A percentile compares a stretch with the other conserved stretches of the same genome.
Conservation (phyloP, 352 stramenopile genomes). For the Globisporangium cederbergense region DNA sequence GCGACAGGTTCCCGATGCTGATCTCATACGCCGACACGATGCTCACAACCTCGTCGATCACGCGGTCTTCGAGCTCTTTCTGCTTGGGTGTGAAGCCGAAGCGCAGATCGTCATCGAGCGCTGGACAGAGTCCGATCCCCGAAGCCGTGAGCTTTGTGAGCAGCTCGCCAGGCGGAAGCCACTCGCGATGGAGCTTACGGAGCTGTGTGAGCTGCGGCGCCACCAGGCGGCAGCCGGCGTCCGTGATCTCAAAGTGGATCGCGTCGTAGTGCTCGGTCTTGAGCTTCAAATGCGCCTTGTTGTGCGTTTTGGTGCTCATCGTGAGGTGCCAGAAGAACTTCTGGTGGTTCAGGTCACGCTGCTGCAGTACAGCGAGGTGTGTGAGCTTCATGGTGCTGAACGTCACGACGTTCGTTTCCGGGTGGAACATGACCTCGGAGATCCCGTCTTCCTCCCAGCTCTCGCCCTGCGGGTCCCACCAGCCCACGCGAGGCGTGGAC, state of each 20-base stretch:
- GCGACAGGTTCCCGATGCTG: constrained; percentile 33
- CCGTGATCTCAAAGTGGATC: constrained; percentile 70
- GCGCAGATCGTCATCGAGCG: constrained; percentile 28
- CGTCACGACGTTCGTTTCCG: constrained; percentile 55
- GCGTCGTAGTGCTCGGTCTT: constrained; percentile 48
- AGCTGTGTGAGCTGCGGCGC: constrained; percentile 48
- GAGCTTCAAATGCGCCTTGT: constrained; percentile 43
- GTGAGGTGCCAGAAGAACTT: constrained; percentile 61
- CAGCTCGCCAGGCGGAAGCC: constrained; percentile 51
- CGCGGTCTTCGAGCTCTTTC: constrained; percentile 62
- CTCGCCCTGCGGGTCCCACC: constrained; percentile 52
- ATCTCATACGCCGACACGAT: constrained; percentile 66
- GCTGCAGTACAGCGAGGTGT: constrained; percentile 64
- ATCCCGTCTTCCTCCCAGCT: constrained; percentile 79
- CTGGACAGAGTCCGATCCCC: constrained; percentile 62
- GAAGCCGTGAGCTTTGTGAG: constrained; percentile 48
- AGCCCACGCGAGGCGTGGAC: constrained; percentile 46
- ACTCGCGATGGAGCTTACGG: constrained; percentile 28
- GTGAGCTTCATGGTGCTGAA: constrained; percentile 80
- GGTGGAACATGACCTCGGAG: constrained; percentile 49
- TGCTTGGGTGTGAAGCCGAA: constrained; percentile 48
- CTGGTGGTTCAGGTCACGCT: constrained; percentile 63
- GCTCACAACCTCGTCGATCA: constrained; percentile 67
- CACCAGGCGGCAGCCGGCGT: constrained; percentile 53
- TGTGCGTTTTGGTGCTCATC: constrained; percentile 42